phyloP scores from a whole-genome alignment of 805 yeast genomes.

The Saccharomycopsis fermentans region DNA sequence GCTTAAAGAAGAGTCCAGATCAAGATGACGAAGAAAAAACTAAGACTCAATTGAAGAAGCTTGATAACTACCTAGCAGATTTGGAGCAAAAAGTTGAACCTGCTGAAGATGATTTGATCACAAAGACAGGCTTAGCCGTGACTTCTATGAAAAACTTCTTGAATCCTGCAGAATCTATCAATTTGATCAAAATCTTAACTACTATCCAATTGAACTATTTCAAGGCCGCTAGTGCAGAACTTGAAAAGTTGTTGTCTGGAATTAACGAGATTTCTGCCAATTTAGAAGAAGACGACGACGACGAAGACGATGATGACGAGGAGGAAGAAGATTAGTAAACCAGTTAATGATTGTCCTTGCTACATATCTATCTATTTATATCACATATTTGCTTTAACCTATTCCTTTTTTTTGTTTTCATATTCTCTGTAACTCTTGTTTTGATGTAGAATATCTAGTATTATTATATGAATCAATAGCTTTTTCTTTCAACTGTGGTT shows the following conservation, averaged over 20 bases:
- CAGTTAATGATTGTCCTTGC: too few relatives aligned
- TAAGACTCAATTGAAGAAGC: constrained; percentile 12
- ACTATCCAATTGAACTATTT: constrained; percentile 60
- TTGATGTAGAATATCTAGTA: too few relatives aligned
- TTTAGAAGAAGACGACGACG: constrained; percentile 32
- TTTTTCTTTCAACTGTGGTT: too few relatives aligned
- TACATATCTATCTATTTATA: background rate
- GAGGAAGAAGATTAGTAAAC: too few relatives aligned
- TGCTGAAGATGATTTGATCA: constrained; percentile 69
- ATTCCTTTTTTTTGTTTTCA: background rate
- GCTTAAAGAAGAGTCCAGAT: background rate
- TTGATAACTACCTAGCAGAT: constrained; percentile 36
- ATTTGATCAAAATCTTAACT: constrained; percentile 54
- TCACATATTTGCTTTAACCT: too few relatives aligned
- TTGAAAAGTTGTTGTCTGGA: constrained; percentile 36
- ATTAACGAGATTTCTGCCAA: constrained; percentile 35
- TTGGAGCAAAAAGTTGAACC: constrained; percentile 43
- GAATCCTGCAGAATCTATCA: constrained; percentile 54
- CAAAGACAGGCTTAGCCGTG: constrained; percentile 72
- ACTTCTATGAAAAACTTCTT: constrained; percentile 65
- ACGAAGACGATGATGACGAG: constrained; percentile 23
- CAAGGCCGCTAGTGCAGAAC: constrained; percentile 40
- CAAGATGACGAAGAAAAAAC: constrained; percentile 7
- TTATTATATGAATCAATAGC: too few relatives aligned
- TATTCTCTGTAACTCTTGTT: too few relatives aligned